These are phyloP conservation scores for Curvularia sp. DNA, from an alignment of 2,329 filamentous ascomycete species.

Conservation along the genomic window DNA sequence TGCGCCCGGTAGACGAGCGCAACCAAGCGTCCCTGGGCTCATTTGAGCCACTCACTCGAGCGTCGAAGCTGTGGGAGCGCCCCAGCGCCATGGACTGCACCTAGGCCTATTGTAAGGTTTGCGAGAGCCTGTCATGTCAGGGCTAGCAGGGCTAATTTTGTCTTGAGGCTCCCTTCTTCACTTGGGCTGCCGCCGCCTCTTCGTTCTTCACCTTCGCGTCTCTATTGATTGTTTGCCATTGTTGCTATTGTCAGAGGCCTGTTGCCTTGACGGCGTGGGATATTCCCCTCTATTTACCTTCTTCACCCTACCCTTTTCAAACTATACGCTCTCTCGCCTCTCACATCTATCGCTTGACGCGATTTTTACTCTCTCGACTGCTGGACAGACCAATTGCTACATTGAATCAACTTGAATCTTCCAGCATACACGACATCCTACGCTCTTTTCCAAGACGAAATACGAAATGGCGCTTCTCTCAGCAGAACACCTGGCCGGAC, in stretches of 20 bases:
- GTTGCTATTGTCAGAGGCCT: slow-evolving; percentile 49
- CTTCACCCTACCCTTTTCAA: slow-evolving; percentile 25
- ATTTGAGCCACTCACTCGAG: slow-evolving; percentile 48
- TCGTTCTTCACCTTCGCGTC: slow-evolving; percentile 32
- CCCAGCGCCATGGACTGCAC: slow-evolving; percentile 39
- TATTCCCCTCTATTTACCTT: slow-evolving; percentile 22
- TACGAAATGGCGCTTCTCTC: slow-evolving; percentile 53
- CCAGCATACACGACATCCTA: slow-evolving; percentile 13
- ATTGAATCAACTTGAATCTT: slow-evolving; percentile 13
- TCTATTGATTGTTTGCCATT: slow-evolving; percentile 47
- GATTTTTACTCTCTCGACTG: slow-evolving; percentile 36
- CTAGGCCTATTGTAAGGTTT: slow-evolving; percentile 40
- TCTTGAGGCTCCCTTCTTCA: slow-evolving; percentile 32
- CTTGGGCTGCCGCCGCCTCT: slow-evolving; percentile 19
- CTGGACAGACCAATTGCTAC: slow-evolving; percentile 37
- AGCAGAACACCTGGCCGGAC: slow-evolving; percentile 57
- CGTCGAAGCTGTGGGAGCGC: slow-evolving; percentile 28
- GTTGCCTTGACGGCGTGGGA: slow-evolving; percentile 45
- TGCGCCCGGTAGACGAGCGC: slow-evolving; percentile 25
- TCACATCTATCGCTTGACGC: slow-evolving; percentile 34
- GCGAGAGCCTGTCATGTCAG: slow-evolving; percentile 32
- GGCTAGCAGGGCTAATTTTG: slow-evolving; percentile 28
- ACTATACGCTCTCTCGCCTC: slow-evolving; percentile 17
- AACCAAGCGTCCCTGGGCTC: slow-evolving; percentile 31
- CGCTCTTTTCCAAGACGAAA: slow-evolving; percentile 23